Conservation (phyloP, 202 grass and related monocot species). For the Schoenoplectus tabernaemontani region DNA sequence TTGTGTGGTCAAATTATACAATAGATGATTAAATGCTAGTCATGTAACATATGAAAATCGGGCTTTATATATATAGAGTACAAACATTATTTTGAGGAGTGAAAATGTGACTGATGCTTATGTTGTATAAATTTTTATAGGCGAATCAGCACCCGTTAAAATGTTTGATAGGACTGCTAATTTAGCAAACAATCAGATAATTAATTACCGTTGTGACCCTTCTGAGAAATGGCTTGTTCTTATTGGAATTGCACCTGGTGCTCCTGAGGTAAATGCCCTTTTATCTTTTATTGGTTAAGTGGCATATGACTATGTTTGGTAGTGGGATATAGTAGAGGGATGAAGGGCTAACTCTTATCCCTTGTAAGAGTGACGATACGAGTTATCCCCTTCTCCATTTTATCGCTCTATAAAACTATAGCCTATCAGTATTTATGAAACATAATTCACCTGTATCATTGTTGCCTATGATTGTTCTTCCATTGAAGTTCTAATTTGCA, state of each 20-base stretch:
- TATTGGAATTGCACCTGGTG: conserved; percentile 94
- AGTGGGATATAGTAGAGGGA: neutral
- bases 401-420: neutral
- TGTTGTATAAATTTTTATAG: conserved; percentile 28
- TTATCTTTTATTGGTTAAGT: neutral
- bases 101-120: neutral
- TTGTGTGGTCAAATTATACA: neutral
- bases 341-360: neutral
- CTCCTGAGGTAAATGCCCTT: conserved; percentile 53
- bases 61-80: neutral
- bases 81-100: neutral
- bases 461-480: neutral
- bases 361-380: neutral
- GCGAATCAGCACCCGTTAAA: conserved; percentile 72
- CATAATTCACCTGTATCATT: neutral
- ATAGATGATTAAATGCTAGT: neutral
- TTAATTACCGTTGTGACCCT: conserved; percentile 83
- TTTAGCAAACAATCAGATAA: conserved; percentile 87
- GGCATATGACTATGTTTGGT: neutral
- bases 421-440: neutral
- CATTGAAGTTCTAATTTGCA: neutral
- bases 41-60: neutral
- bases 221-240: conserved; percentile 91
- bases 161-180: conserved; percentile 97
- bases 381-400: neutral